These are phyloP conservation scores for Cucumis hystrix DNA, from an alignment of 306 rosid genomes.

Conservation along the genomic window DNA sequence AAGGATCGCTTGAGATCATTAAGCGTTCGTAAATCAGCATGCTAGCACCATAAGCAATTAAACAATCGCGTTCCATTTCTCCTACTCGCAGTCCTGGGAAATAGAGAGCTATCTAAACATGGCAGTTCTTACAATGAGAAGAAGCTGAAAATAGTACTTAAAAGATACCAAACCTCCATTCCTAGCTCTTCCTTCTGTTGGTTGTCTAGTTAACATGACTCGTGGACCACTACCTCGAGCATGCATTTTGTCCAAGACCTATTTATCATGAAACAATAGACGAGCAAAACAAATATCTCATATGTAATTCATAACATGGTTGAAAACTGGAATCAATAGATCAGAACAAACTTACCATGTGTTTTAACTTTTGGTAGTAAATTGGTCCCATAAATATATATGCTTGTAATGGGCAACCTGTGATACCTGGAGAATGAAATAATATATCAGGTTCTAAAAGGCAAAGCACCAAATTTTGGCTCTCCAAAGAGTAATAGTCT, in stretches of 20 bases:
- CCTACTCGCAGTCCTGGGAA: conserved; percentile 78
- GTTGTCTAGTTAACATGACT: conserved; percentile 66
- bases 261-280: conserved; percentile 9
- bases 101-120: background rate
- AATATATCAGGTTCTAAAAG: background rate
- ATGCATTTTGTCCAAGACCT: conserved; percentile 95
- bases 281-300: background rate
- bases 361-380: conserved; percentile 92
- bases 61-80: conserved; percentile 96
- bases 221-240: conserved; percentile 90
- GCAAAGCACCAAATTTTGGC: background rate
- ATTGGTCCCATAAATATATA: conserved; percentile 98
- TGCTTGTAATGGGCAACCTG: conserved; percentile 91
- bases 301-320: background rate
- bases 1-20: conserved; percentile 88
- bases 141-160: background rate
- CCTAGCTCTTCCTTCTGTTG: conserved; percentile 89
- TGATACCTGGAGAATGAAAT: conserved; percentile 48
- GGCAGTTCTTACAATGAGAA: background rate
- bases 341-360: conserved; percentile 51
- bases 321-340: background rate
- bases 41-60: conserved; percentile 97
- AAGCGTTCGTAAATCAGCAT: conserved; percentile 83
- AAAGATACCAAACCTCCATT: conserved; percentile 60
- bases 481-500: background rate